Evolutionary conservation across 2,329 filamentous ascomycete genomes (phyloP), one percentile per base, ranked within the genome.

Genomic region (Xenosphaeropsis pyriputrescens): DNA sequence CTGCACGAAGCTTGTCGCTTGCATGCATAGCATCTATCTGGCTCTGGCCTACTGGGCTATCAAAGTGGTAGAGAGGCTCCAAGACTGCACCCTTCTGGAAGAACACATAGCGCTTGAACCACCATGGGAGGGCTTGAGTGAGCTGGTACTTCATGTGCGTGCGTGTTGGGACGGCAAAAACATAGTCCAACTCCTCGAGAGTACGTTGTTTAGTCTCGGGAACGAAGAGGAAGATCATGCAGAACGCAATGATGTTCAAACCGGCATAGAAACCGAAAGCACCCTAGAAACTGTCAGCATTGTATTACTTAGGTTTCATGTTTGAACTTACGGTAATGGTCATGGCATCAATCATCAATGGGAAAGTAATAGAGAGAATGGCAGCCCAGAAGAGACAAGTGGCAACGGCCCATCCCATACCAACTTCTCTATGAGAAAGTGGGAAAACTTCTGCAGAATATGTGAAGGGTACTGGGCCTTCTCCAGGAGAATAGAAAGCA

Each of bases 371-470:
- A 18, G 67, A 65, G 13, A 82, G 57, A 0, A 79, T 66, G 0
- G 70, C 64, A 0, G 70, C 70, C 64, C 64, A 72, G 46, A 65
- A 64, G 35, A 79, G 61, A 44, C 74, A 79, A 1, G 74, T 80
- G 2, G 77, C 73, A 7, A 82, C 77, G 6, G 75, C 71, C 57
- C 70, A 81, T 0, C 68, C 69, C 79, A 84, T 83, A 40, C 79
- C 79, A 17, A 82, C 66, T 50, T 83, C 79, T 48, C 79, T 68
- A 52, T 83, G 77, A 2, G 74, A 78, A 1, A 82, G 65, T 0
- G 79, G 78, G 51, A 78, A 83, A 2, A 81, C 74, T 53, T 83
- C 79, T 32, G 78, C 75, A 5, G 67, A 70, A 57, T 82, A 82
- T 0, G 73, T 72, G 50, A 77, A 82, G 0, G 77, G 76, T 6